Evolutionary conservation across 1,284 basidiomycete species (phyloP).

Genomic region (Afroboletus lepidellus): DNA sequence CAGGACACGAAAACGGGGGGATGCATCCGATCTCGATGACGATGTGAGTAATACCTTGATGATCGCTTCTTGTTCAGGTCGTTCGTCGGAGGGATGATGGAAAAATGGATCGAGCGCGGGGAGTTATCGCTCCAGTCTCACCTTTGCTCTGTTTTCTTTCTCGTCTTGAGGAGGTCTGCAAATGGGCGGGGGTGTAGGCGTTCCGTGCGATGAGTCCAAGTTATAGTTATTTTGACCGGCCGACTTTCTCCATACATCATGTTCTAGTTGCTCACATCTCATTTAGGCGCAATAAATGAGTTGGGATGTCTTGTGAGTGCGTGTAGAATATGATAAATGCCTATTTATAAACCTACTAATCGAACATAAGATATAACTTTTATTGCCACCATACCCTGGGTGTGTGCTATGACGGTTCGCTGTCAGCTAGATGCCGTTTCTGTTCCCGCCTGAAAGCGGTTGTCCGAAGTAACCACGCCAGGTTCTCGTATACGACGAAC

Average conservation of each 20-base stretch:
- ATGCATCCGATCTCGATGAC: neutral
- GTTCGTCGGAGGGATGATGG: slow-evolving; percentile 29
- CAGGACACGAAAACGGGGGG: neutral
- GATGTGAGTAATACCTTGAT: slow-evolving; percentile 12
- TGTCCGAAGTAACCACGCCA: slow-evolving; percentile 79
- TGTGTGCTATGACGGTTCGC: slow-evolving; percentile 5
- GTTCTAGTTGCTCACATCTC: slow-evolving; percentile 9
- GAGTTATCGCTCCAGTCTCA: slow-evolving; percentile 31
- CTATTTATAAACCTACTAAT: slow-evolving; percentile 11
- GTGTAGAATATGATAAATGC: slow-evolving; percentile 10
- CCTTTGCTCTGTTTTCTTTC: slow-evolving; percentile 20
- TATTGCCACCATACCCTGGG: neutral
- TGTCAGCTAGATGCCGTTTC: neutral
- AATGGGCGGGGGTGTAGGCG: slow-evolving; percentile 25
- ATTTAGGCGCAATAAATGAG: slow-evolving; percentile 3
- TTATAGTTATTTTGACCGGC: slow-evolving; percentile 39
- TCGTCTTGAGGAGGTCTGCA: slow-evolving; percentile 36
- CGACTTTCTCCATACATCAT: neutral
- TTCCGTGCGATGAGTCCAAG: slow-evolving; percentile 28
- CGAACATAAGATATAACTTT: slow-evolving; percentile 3
- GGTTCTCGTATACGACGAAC: slow-evolving; percentile 97
- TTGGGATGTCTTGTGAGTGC: slow-evolving; percentile 6
- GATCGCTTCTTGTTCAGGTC: neutral
- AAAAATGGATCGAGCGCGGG: slow-evolving; percentile 23
- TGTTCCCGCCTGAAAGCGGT: slow-evolving; percentile 45